A percentile compares a stretch with the other conserved stretches of the same genome.
Conservation (phyloP, 495 filamentous ascomycete genomes). For the Penicillium ochrochloron region DNA sequence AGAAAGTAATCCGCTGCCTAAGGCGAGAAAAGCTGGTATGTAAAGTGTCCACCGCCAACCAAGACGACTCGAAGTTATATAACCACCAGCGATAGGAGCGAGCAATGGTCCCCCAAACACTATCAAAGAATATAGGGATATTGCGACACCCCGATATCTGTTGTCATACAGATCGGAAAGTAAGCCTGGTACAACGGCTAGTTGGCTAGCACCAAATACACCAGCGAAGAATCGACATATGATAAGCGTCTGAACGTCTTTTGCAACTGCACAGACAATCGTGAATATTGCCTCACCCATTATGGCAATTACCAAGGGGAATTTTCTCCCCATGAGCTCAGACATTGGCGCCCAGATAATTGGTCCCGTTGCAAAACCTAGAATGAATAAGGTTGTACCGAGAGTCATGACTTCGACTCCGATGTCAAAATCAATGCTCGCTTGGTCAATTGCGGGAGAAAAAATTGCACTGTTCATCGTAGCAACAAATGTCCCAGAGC, state of each 20-base stretch:
- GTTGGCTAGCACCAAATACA: constrained; percentile 53
- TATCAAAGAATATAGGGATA: constrained; percentile 54
- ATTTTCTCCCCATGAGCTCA: constrained; percentile 72
- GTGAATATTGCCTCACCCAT: constrained; percentile 60
- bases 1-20: constrained; percentile 32
- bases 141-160: constrained; percentile 49
- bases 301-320: constrained; percentile 57
- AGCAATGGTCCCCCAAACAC: constrained; percentile 54
- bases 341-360: constrained; percentile 70
- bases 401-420: constrained; percentile 53
- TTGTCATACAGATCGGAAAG: constrained; percentile 59
- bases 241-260: constrained; percentile 59
- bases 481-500: constrained; percentile 53
- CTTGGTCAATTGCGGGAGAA: constrained; percentile 49
- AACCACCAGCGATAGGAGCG: constrained; percentile 54
- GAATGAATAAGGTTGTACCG: constrained; percentile 58
- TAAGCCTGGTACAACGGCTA: constrained; percentile 54
- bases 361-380: constrained; percentile 59
- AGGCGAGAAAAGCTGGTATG: constrained; percentile 46
- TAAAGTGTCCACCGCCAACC: constrained; percentile 57
- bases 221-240: constrained; percentile 58
- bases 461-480: constrained; percentile 61
- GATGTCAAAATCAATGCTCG: constrained; percentile 52
- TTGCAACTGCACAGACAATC: constrained; percentile 59
- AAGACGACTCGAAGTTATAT: constrained; percentile 41